phyloP scores from a whole-genome alignment of 169 alveolate genomes.

The Miamiensis avidus region DNA sequence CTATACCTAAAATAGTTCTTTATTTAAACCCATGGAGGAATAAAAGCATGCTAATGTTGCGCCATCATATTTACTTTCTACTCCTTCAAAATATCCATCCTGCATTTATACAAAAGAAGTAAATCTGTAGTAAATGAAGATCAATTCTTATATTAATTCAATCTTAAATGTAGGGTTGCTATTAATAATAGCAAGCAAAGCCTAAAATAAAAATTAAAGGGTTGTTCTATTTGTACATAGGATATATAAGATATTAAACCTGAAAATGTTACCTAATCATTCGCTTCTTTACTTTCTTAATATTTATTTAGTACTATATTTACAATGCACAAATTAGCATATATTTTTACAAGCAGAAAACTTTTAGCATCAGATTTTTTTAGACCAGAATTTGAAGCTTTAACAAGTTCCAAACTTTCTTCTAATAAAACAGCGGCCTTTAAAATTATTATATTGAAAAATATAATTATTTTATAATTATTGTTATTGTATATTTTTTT shows the following conservation, averaged over 20 bases:
- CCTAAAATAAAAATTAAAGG: not conserved
- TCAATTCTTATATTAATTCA: slow-evolving; percentile 12
- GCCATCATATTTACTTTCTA: slow-evolving; percentile 38
- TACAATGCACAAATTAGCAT: slow-evolving; percentile 15
- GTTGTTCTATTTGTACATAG: too few relatives aligned
- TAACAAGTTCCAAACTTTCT: not conserved
- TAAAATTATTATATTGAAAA: too few relatives aligned
- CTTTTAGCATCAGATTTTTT: slow-evolving; percentile 18
- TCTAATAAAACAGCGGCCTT: slow-evolving; percentile 5
- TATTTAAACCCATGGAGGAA: slow-evolving; percentile 45
- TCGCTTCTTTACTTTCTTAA: slow-evolving; percentile 24
- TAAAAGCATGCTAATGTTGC: slow-evolving; percentile 37
- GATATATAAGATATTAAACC: too few relatives aligned
- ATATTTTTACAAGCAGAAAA: slow-evolving; percentile 12
- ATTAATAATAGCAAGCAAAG: not conserved
- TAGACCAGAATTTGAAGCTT: not conserved
- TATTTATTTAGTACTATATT: slow-evolving; percentile 13
- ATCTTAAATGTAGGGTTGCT: slow-evolving; percentile 2
- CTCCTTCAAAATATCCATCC: slow-evolving; percentile 31
- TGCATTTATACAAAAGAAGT: slow-evolving; percentile 25
- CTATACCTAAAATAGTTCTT: slow-evolving; percentile 14
- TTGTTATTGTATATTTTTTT: slow-evolving; percentile 6
- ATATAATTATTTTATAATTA: too few relatives aligned
- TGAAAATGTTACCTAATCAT: slow-evolving; percentile 32
- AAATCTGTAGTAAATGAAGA: slow-evolving; percentile 26